phyloP scores from a whole-genome alignment of 1,284 basidiomycete species.

The Fistulina hepatica region DNA sequence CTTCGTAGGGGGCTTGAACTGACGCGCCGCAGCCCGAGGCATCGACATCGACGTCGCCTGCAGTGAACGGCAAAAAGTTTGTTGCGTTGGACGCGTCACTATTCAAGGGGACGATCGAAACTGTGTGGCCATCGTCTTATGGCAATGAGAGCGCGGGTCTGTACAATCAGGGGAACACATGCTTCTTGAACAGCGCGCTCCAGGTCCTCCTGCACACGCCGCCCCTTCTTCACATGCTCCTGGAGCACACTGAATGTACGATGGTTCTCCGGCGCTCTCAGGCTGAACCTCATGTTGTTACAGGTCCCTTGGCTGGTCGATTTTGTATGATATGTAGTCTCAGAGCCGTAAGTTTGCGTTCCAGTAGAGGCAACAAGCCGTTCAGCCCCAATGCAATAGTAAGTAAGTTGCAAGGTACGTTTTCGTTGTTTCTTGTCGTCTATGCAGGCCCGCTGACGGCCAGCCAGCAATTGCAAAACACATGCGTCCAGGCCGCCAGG shows the following conservation, averaged over 20 bases:
- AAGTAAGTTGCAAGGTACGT: constrained; percentile 58
- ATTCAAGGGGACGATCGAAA: constrained; percentile 42
- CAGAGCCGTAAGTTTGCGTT: constrained; percentile 34
- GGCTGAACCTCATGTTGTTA: too few relatives aligned
- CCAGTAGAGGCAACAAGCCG: constrained; percentile 38
- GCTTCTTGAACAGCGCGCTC: constrained; percentile 92
- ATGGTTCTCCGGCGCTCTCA: too few relatives aligned
- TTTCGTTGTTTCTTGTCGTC: background rate
- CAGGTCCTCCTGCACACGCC: constrained; percentile 94
- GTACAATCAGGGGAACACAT: constrained; percentile 91
- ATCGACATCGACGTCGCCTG: constrained; percentile 4
- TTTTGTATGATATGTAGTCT: constrained; percentile 79
- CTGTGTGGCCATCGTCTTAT: constrained; percentile 39
- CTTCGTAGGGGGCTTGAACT: background rate
- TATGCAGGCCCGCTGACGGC: constrained; percentile 4
- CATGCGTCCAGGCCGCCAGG: constrained; percentile 85
- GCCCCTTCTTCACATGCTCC: constrained; percentile 67
- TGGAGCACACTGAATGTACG: constrained; percentile 43
- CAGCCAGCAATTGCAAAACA: constrained; percentile 79
- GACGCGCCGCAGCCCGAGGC: too few relatives aligned
- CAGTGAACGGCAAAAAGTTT: constrained; percentile 17
- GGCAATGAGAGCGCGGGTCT: constrained; percentile 57
- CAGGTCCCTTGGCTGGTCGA: too few relatives aligned
- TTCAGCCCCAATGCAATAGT: constrained; percentile 58
- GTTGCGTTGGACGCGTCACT: constrained; percentile 30